Percentiles rank a stretch among this genome's conserved stretches.
These are phyloP conservation scores for Rhytidiadelphus loreus DNA, from an alignment of 225 moss, liverwort and hornwort genomes.

Conservation along the genomic window DNA sequence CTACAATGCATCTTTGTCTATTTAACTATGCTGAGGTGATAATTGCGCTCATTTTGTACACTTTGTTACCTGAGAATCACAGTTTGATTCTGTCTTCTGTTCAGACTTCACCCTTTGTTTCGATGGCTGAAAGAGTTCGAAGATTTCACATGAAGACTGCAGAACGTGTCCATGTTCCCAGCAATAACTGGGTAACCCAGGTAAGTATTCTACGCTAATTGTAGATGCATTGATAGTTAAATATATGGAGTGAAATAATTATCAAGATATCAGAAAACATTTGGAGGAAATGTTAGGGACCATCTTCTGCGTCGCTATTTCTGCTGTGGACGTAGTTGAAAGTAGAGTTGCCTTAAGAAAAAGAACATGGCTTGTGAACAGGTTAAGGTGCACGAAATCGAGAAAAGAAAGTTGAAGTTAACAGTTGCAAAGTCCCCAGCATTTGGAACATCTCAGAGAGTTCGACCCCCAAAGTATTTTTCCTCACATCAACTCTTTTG, in stretches of 20 bases:
- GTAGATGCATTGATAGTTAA: background rate
- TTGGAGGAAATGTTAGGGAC: background rate
- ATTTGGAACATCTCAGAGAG: slow-evolving; percentile 62
- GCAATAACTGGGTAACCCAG: slow-evolving; percentile 13
- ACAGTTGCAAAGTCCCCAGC: slow-evolving; percentile 73
- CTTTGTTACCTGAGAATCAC: background rate
- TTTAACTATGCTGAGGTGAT: background rate
- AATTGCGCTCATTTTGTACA: background rate
- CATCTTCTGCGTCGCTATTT: background rate
- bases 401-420: slow-evolving; percentile 55
- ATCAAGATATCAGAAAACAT: background rate
- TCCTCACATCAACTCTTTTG: background rate
- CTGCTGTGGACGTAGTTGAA: background rate
- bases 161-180: slow-evolving; percentile 39
- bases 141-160: slow-evolving; percentile 68
- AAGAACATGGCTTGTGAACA: background rate
- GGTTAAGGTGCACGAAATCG: slow-evolving; percentile 14
- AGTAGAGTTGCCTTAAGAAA: background rate
- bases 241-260: background rate
- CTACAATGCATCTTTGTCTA: background rate
- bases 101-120: slow-evolving; percentile 60
- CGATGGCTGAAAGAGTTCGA: slow-evolving; percentile 77
- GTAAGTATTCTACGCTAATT: slow-evolving; percentile 3
- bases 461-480: slow-evolving; percentile 47
- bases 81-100: background rate